A percentile compares a stretch with the other conserved stretches of the same genome.
These are phyloP conservation scores for Penicillium sp. DNA, from an alignment of 2,329 filamentous ascomycete genomes.

Conservation along the genomic window DNA sequence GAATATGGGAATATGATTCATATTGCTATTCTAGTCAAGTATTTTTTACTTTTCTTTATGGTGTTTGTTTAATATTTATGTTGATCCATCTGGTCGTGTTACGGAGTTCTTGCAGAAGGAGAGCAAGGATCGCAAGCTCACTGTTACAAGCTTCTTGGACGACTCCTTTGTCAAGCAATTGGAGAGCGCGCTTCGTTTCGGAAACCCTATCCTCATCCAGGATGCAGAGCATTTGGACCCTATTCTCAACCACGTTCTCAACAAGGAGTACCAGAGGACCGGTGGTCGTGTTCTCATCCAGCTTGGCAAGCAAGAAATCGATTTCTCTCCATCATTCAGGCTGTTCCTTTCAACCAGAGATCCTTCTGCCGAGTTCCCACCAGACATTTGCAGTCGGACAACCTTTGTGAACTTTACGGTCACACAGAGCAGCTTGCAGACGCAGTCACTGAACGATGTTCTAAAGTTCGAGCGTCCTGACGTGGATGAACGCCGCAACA, in stretches of 20 bases:
- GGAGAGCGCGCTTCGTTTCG: constrained; percentile 94
- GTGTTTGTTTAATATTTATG: too few species aligned
- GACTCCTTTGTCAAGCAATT: constrained; percentile 98
- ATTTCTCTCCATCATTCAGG: constrained; percentile 96
- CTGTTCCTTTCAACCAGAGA: constrained; percentile 94
- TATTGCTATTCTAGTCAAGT: too few species aligned
- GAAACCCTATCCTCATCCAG: constrained; percentile 97
- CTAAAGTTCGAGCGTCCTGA: constrained; percentile 97
- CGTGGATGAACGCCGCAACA: constrained; percentile 92
- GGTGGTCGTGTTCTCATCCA: constrained; percentile 97
- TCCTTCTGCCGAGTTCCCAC: constrained; percentile 91
- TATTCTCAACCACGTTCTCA: constrained; percentile 96
- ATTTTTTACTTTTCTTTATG: too few species aligned
- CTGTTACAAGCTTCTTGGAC: constrained; percentile 96
- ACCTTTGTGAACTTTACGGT: constrained; percentile 99
- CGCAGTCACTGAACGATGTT: constrained; percentile 95
- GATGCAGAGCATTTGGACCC: constrained; percentile 97
- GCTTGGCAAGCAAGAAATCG: constrained; percentile 97
- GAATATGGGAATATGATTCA: too few species aligned
- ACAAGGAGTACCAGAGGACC: constrained; percentile 99
- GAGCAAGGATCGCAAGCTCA: constrained; percentile 88
- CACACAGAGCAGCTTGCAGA: constrained; percentile 97
- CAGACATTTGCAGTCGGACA: constrained; percentile 95
- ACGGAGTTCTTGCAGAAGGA: constrained; percentile 95
- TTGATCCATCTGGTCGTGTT: constrained; percentile 92